Evolutionary conservation across 345 rosid genomes (phyloP), one percentile per base, ranked within the genome.

Genomic region (Viola odorata): DNA sequence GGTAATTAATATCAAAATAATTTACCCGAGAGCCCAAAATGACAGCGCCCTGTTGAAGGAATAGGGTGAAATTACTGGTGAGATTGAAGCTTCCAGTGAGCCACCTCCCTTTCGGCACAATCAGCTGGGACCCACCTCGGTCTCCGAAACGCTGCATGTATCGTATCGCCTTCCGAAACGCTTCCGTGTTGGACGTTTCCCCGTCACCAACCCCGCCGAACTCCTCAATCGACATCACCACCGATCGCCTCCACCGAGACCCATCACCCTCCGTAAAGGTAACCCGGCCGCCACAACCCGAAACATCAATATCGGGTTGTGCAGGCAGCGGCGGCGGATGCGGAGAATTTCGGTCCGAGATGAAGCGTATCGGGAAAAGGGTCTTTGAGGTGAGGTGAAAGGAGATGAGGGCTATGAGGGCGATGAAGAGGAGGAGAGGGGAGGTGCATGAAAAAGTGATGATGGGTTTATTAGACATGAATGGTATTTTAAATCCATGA

Each of bases 121-220:
- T 84, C 42, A 95, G 72, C 91, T 82, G 97, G 60, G 77, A 72
- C 70, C 95, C 94, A 55, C 92, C 97, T 12, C 50, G 45, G 0
- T 57, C 70, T 0, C 67, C 79, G 64, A 82, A 80, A 55, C 78
- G 69, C 38, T 67, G 74, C 78, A 95, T 69, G 75, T 82, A 71
- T 7, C 53, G 54, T 1, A 91, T 73, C 54, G 99, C 97, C 58
- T 60, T 76, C 74, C 85, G 76, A 65, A 91, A 95, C 76, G 85
- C 70, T 37, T 66, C 88, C 11, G 99, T 91, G 58, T 95, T 91
- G 6, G 84, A 86, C 44, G 88, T 84, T 50, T 60, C 65, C 0
- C 97, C 97, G 32, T 95, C 97, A 7, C 96, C 96, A 7, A 91
- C 85, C 2, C 97, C 99, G 2, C 99, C 97, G 71, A 91, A 95